Evolutionary conservation across 2,329 filamentous ascomycete genomes (phyloP).

Genomic region (Fusarium liriodendri): DNA sequence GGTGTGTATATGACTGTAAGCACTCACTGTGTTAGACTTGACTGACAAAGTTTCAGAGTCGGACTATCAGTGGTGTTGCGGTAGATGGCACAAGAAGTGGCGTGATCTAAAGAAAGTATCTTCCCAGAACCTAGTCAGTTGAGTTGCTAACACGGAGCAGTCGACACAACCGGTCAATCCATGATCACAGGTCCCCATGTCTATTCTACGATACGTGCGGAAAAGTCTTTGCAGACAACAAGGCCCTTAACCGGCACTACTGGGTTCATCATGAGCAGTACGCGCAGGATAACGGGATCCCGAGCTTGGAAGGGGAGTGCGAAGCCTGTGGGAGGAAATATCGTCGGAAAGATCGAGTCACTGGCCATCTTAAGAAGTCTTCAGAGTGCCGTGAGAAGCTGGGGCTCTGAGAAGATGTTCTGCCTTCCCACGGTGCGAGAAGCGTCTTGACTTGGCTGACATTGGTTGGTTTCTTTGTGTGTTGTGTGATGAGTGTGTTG

Average conservation of each 20-base stretch:
- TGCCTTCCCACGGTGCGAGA: background rate
- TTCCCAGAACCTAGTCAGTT: too few relatives aligned
- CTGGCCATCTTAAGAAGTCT: conserved; percentile 15
- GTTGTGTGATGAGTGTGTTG: background rate
- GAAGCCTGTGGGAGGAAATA: background rate
- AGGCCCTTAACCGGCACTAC: conserved; percentile 22
- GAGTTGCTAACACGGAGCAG: background rate
- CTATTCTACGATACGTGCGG: background rate
- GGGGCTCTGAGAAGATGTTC: conserved; percentile 1
- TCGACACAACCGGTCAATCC: conserved; percentile 2
- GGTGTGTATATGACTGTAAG: background rate
- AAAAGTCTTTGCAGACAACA: background rate
- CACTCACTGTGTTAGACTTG: fast-evolving
- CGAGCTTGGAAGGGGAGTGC: too few relatives aligned
- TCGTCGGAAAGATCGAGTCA: conserved; percentile 16
- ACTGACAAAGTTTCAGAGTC: background rate
- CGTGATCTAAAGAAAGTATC: conserved; percentile 11
- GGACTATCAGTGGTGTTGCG: background rate
- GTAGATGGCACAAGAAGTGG: background rate
- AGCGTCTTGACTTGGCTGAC: background rate
- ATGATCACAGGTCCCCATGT: conserved; percentile 14
- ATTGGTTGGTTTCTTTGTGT: background rate
- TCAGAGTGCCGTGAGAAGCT: conserved; percentile 24
- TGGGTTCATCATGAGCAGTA: conserved; percentile 8
- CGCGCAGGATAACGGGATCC: too few relatives aligned